phyloP scores from a whole-genome alignment of 176 grass and related monocot genomes.

The Saccharum spontaneum region DNA sequence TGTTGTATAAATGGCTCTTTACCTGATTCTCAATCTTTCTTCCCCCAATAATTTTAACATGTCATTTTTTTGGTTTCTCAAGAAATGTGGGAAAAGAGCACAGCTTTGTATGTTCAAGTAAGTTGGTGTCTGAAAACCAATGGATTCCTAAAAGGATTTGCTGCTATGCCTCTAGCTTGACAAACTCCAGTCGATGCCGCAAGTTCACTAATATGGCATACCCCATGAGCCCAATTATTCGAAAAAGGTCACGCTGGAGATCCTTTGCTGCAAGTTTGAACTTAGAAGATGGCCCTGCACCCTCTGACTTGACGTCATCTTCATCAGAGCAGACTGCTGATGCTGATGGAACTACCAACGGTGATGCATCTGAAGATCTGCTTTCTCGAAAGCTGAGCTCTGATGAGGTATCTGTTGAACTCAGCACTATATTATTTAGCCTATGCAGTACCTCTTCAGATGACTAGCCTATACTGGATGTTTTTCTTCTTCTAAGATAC shows the following conservation, averaged over 20 bases:
- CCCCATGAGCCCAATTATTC: constrained; percentile 28
- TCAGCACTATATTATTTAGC: not conserved
- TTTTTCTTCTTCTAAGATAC: not conserved
- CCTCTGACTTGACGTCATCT: constrained; percentile 16
- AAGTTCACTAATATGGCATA: constrained; percentile 21
- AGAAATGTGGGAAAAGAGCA: constrained; percentile 35
- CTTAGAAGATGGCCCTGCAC: constrained; percentile 48
- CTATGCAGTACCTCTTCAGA: not conserved
- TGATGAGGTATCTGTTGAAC: constrained; percentile 52
- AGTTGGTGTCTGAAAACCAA: constrained; percentile 11
- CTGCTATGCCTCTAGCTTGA: constrained; percentile 20
- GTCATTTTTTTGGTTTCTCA: not conserved
- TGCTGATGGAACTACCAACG: constrained; percentile 20
- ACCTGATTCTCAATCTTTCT: not conserved
- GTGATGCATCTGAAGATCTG: constrained; percentile 38
- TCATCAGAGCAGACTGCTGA: constrained; percentile 29
- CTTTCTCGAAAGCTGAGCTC: constrained; percentile 41
- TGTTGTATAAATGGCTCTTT: not conserved
- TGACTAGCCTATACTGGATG: not conserved
- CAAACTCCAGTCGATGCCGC: constrained; percentile 19
- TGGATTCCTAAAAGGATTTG: constrained; percentile 19
- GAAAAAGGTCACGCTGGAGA: constrained; percentile 44
- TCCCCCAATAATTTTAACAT: not conserved
- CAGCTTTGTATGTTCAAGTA: not conserved
- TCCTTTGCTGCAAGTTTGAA: constrained; percentile 52